Conservation (phyloP, 176 grass and related monocot genomes). For the Cocos nucifera region DNA sequence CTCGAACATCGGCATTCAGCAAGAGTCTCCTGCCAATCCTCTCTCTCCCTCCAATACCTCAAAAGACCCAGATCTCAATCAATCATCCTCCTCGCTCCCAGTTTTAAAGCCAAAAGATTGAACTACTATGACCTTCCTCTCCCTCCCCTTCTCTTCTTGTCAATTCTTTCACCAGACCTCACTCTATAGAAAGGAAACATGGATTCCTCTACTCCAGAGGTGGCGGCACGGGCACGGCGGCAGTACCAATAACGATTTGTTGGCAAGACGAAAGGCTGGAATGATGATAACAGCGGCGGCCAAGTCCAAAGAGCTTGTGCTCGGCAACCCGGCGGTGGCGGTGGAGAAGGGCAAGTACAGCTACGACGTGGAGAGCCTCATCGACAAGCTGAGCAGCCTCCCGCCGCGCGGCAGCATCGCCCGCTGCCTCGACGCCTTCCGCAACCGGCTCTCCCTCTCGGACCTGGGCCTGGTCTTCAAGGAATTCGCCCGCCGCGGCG, state of each 20-base stretch:
- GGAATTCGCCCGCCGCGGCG: conserved; percentile 78
- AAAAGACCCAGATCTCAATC: too few relatives aligned
- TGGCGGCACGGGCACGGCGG: neutral
- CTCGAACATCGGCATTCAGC: too few relatives aligned
- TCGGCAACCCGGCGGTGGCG: conserved; percentile 22
- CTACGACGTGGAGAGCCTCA: conserved; percentile 83
- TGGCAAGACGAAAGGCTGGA: neutral
- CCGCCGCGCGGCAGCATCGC: conserved; percentile 84
- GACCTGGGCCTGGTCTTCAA: conserved; percentile 74
- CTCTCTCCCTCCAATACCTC: too few relatives aligned
- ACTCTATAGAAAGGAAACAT: neutral
- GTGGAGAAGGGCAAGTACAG: conserved; percentile 31
- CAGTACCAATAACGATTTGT: too few relatives aligned
- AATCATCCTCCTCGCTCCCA: too few relatives aligned
- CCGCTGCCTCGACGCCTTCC: conserved; percentile 56
- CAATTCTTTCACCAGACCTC: neutral
- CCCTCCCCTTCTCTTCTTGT: neutral
- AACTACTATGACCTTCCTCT: conserved; percentile 4
- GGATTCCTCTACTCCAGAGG: neutral
- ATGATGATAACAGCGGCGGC: neutral
- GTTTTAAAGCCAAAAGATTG: too few relatives aligned
- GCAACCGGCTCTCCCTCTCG: conserved; percentile 62
- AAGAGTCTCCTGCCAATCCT: too few relatives aligned
- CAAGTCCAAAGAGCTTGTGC: conserved; percentile 13
- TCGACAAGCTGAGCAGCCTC: conserved; percentile 76